Percentiles rank a stretch among this genome's conserved stretches.
Evolutionary conservation across 306 rosid species (phyloP).

Genomic region (Arachis stenosperma): DNA sequence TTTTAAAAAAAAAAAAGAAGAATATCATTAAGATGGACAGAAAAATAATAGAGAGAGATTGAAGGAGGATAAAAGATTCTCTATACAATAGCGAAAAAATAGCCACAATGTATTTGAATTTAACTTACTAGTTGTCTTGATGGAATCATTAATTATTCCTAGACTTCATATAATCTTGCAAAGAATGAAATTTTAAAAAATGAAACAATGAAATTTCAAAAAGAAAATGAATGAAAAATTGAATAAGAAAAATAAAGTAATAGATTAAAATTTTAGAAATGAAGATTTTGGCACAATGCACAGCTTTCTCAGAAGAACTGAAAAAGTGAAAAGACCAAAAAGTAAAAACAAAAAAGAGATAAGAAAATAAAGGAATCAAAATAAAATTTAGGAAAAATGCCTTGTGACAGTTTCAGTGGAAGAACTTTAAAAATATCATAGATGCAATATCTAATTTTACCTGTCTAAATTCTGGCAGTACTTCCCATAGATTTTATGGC

Average conservation of each 20-base stretch:
- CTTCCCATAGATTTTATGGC: conserved; percentile 60
- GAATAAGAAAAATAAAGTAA: not conserved
- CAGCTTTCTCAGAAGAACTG: not conserved
- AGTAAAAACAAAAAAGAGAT: not conserved
- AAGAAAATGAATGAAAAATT: not conserved
- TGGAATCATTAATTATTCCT: too few relatives aligned
- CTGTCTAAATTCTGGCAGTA: conserved; percentile 72
- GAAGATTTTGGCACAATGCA: not conserved
- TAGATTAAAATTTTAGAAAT: not conserved
- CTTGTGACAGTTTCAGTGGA: not conserved
- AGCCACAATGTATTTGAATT: too few relatives aligned
- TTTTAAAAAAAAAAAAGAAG: too few relatives aligned
- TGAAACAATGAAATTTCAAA: not conserved
- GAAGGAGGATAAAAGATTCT: too few relatives aligned
- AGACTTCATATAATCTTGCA: too few relatives aligned
- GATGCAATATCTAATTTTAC: conserved; percentile 50
- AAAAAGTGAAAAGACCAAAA: not conserved
- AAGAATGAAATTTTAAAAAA: not conserved
- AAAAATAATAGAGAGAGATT: too few relatives aligned
- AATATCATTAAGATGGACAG: too few relatives aligned
- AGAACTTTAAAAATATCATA: not conserved
- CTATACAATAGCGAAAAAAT: too few relatives aligned
- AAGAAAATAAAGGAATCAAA: not conserved
- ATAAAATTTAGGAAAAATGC: not conserved
- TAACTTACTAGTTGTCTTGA: too few relatives aligned